Evolutionary conservation across 1,139 yeast genomes (phyloP), one percentile per base, ranked within the genome.

Genomic region (Taphrina deformans): DNA sequence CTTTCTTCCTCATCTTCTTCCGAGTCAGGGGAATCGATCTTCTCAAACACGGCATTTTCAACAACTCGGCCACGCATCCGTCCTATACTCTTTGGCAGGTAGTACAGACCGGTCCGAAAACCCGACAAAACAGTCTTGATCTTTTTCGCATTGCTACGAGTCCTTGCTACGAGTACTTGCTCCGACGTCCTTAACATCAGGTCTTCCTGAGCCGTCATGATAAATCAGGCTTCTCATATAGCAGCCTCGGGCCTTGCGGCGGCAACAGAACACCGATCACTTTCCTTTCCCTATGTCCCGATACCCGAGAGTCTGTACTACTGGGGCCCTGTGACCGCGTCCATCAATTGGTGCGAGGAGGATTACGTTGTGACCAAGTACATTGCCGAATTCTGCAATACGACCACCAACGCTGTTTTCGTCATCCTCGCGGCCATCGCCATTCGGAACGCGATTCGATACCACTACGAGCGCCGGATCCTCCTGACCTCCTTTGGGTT

Each of bases 331-430:
- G 56, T 51, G 31, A 59, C 56, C 26, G 64, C 64, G 29, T 89
- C 97, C 33, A 91, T 91, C 64, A 97, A 91, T 73, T 91, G 97
- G 97, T 91, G 97, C 77, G 97, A 91, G 75, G 97, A 91, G 74
- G 92, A 91, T 77, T 91, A 91, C 74, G 93, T 90, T 10, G 88
- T 91, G 9, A 83, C 92, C n/a, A 80, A 80, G 21, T 91, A 87
- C 72, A 80, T 91, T 65, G 97, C 97, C n/a, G 97, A 91, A 75
- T 87, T 89, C 65, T 80, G 91, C 67, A 91, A 91, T 73, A 88
- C 97, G 4, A 73, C 83, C 60, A 89, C 97, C 62, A 91, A 91
- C 73, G 77, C 88, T 4, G 80, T 82, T 33, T 88, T 88, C 72
- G 74, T 74, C 73, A 68, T 83, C 16, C 78, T 90, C 64, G 96